These are phyloP conservation scores for Verticillium nonalfalfae DNA, from an alignment of 2,329 filamentous ascomycete species.

Conservation along the genomic window DNA sequence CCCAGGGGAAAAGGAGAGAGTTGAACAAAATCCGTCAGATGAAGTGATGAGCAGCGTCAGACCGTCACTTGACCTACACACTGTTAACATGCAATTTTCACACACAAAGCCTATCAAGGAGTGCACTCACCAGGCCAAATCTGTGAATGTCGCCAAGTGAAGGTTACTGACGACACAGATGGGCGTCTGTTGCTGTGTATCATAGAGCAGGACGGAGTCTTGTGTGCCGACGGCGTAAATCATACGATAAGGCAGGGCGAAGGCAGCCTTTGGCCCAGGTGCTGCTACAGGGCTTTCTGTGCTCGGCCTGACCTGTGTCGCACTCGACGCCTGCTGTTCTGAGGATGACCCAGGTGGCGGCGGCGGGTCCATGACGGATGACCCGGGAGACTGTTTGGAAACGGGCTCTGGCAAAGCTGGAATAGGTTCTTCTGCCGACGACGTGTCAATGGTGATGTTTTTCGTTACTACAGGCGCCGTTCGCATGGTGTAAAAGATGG, in stretches of 20 bases:
- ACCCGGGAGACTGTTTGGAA: constrained; percentile 50
- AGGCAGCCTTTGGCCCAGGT: constrained; percentile 60
- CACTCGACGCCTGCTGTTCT: constrained; percentile 38
- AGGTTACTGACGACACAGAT: constrained; percentile 94
- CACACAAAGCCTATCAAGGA: background rate
- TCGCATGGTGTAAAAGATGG: constrained; percentile 77
- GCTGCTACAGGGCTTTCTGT: constrained; percentile 9
- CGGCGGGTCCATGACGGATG: constrained; percentile 77
- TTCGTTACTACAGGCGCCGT: constrained; percentile 63
- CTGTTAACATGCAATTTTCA: background rate
- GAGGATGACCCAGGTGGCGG: constrained; percentile 51
- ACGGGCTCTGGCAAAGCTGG: constrained; percentile 78
- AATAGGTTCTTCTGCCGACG: constrained; percentile 78
- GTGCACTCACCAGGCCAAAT: constrained; percentile 78
- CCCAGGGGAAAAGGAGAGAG: constrained; percentile 73
- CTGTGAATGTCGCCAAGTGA: constrained; percentile 95
- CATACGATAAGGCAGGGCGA: constrained; percentile 85
- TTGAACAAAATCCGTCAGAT: constrained; percentile 95
- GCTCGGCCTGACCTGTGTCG: constrained; percentile 15
- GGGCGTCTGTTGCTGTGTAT: constrained; percentile 93
- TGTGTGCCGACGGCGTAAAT: constrained; percentile 96
- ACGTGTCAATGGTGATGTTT: constrained; percentile 92
- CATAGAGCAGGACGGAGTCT: constrained; percentile 89
- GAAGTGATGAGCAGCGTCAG: constrained; percentile 80
- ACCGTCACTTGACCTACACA: constrained; percentile 41